phyloP scores from a whole-genome alignment of 129 eudicot genomes.

The Mikania micrantha region DNA sequence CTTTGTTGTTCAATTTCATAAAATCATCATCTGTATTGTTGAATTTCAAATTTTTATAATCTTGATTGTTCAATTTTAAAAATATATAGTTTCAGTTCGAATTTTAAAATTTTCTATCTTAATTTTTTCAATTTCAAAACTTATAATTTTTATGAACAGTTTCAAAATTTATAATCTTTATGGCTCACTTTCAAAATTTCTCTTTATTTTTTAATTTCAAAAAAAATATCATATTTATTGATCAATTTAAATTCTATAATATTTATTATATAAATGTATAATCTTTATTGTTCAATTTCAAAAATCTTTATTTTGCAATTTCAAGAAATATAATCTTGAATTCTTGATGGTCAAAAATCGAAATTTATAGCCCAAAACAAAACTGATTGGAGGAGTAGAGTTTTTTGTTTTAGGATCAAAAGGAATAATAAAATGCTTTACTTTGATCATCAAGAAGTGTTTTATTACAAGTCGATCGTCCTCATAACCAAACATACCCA shows the following conservation, averaged over 20 bases:
- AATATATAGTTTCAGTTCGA: neutral
- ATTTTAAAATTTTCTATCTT: neutral
- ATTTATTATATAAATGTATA: neutral
- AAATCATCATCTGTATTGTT: neutral
- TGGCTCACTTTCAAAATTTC: neutral
- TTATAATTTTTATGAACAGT: neutral
- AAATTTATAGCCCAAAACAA: neutral
- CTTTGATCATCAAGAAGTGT: neutral
- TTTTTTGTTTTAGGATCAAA: neutral
- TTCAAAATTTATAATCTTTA: neutral
- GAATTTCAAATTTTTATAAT: neutral
- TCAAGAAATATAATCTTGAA: neutral
- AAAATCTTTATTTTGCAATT: neutral
- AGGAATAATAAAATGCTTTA: neutral
- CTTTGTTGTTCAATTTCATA: neutral
- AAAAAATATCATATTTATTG: neutral
- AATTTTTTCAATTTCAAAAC: neutral
- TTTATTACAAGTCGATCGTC: no score
- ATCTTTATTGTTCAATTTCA: neutral
- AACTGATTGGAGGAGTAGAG: neutral
- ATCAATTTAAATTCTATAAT: neutral
- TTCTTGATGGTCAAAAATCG: neutral
- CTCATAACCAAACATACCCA: constrained; percentile 14
- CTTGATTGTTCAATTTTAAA: neutral
- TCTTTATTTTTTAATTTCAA: neutral